phyloP scores from a whole-genome alignment of 208 protist genomes.

The Leishmania lainsoni region DNA sequence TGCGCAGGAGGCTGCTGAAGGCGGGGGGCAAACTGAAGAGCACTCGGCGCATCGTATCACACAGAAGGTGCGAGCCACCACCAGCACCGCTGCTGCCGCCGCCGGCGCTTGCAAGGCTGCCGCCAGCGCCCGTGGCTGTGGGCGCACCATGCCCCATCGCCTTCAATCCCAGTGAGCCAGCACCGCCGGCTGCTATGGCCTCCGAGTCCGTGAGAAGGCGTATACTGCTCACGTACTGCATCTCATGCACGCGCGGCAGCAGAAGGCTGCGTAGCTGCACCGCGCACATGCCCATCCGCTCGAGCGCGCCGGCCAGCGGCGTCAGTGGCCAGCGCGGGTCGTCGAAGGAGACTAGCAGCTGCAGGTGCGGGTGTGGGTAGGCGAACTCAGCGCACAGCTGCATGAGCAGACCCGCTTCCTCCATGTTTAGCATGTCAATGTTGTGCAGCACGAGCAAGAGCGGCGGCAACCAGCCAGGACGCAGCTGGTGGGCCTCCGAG shows the following conservation, averaged over 20 bases:
- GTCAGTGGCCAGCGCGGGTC: slow-evolving; percentile 55
- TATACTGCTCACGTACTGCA: slow-evolving; percentile 43
- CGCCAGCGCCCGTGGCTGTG: background rate
- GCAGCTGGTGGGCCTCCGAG: slow-evolving; percentile 3
- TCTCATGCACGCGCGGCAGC: slow-evolving; percentile 69
- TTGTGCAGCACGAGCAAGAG: slow-evolving; percentile 70
- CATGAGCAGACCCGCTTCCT: slow-evolving; percentile 37
- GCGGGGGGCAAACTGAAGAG: slow-evolving; percentile 69
- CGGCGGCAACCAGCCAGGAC: slow-evolving; percentile 20
- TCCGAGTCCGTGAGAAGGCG: slow-evolving; percentile 64
- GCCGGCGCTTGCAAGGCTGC: background rate
- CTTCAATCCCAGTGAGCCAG: background rate
- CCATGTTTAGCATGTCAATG: slow-evolving; percentile 58
- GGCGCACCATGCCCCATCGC: slow-evolving; percentile 8
- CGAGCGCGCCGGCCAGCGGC: slow-evolving; percentile 33
- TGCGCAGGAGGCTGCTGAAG: slow-evolving; percentile 66
- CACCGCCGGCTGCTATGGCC: slow-evolving; percentile 29
- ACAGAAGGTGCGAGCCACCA: slow-evolving; percentile 43
- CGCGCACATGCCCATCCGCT: slow-evolving; percentile 39
- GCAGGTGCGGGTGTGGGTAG: slow-evolving; percentile 41
- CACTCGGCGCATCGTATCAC: slow-evolving; percentile 83
- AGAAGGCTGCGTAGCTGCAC: slow-evolving; percentile 65
- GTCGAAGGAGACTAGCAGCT: slow-evolving; percentile 67
- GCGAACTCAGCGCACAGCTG: slow-evolving; percentile 43
- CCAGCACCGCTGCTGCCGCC: background rate